Conservation (phyloP, 129 eudicot genomes). For the sunflower (Helianthus annuus) region DNA sequence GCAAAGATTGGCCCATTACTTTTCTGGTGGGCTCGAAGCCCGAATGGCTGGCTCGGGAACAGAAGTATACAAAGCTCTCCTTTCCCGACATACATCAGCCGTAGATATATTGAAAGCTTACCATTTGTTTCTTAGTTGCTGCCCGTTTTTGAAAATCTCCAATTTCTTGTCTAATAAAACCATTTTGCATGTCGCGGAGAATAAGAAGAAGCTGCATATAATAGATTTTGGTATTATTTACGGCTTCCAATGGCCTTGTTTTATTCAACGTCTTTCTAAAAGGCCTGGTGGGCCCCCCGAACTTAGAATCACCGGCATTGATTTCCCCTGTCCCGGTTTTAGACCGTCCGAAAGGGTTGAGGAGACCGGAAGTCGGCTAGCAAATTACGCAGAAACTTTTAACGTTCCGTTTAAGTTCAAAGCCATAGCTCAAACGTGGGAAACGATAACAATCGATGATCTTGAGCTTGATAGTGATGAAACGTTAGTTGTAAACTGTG, state of each 20-base stretch:
- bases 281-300: constrained; percentile 82
- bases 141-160: constrained; percentile 64
- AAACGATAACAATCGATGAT: constrained; percentile 56
- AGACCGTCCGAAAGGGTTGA: constrained; percentile 71
- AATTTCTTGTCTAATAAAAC: constrained; percentile 71
- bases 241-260: constrained; percentile 89
- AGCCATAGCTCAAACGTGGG: constrained; percentile 82
- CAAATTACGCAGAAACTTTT: constrained; percentile 67
- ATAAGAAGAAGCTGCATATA: constrained; percentile 53
- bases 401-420: constrained; percentile 69
- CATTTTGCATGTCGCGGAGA: constrained; percentile 49
- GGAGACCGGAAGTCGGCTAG: constrained; percentile 72
- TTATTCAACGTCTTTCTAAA: constrained; percentile 65
- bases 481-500: constrained; percentile 57
- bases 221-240: constrained; percentile 72
- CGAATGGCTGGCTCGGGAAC: constrained; percentile 86
- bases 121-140: constrained; percentile 64
- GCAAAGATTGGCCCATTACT: constrained; percentile 81
- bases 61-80: constrained; percentile 48
- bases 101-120: constrained; percentile 73
- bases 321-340: constrained; percentile 71
- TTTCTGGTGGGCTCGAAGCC: constrained; percentile 76
- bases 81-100: constrained; percentile 53
- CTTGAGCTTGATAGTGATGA: constrained; percentile 60
- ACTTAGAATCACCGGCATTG: constrained; percentile 81